Percentiles rank a stretch among this genome's conserved stretches.
These are phyloP conservation scores for Irpex sp. DNA, from an alignment of 1,284 basidiomycete genomes.

Conservation along the genomic window DNA sequence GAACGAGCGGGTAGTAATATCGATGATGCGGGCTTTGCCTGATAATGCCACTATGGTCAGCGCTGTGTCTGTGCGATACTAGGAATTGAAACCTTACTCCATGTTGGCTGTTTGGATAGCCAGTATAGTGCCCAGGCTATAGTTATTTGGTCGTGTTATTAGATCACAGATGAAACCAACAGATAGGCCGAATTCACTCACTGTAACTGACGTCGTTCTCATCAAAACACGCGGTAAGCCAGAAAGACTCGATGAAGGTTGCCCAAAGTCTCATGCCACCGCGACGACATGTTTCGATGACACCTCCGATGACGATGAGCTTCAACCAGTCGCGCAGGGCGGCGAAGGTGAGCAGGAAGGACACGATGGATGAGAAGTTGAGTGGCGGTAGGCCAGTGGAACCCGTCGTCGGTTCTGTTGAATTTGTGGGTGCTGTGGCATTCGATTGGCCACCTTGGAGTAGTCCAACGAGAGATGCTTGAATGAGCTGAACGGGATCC, in stretches of 20 bases:
- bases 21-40: constrained; percentile 29
- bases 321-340: constrained; percentile 64
- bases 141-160: neutral
- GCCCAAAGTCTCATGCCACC: constrained; percentile 39
- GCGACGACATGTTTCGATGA: constrained; percentile 56
- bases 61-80: too few species aligned
- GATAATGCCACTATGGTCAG: neutral
- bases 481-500: constrained; percentile 3
- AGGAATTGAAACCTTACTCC: constrained; percentile 20
- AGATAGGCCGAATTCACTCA: constrained; percentile 26
- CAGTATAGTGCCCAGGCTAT: constrained; percentile 32
- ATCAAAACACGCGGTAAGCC: constrained; percentile 59
- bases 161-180: neutral
- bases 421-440: constrained; percentile 2
- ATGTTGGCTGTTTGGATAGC: constrained; percentile 31
- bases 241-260: constrained; percentile 47
- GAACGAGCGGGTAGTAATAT: constrained; percentile 26
- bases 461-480: constrained; percentile 4
- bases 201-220: constrained; percentile 56
- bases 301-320: constrained; percentile 56
- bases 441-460: neutral
- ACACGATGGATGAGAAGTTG: constrained; percentile 37
- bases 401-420: neutral
- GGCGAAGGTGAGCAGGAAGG: constrained; percentile 35
- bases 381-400: neutral